These are phyloP conservation scores for Aspergillus egyptiacus DNA, from an alignment of 495 filamentous ascomycete genomes.

Conservation along the genomic window DNA sequence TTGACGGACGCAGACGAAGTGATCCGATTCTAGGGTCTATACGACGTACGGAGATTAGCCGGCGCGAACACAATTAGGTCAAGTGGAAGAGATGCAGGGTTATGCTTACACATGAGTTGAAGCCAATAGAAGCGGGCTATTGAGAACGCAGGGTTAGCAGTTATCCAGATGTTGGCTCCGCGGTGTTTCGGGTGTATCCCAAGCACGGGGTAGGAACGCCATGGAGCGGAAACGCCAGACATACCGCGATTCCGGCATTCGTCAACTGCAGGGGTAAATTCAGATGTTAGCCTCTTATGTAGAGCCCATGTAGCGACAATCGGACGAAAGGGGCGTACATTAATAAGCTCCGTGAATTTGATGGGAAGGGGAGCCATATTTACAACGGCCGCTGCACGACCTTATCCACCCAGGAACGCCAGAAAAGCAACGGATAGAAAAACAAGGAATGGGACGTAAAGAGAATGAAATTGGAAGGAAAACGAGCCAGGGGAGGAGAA, in stretches of 20 bases:
- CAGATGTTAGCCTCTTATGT: slow-evolving; percentile 20
- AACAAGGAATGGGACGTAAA: slow-evolving; percentile 21
- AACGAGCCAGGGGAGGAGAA: too few species aligned
- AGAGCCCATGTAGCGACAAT: neutral
- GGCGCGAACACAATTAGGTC: slow-evolving; percentile 3
- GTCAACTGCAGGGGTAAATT: slow-evolving; percentile 50
- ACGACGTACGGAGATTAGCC: slow-evolving; percentile 10
- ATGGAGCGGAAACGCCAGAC: slow-evolving; percentile 28
- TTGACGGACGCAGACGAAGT: slow-evolving; percentile 92
- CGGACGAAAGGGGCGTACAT: slow-evolving; percentile 50
- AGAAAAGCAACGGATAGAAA: slow-evolving; percentile 30
- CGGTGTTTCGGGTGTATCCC: slow-evolving; percentile 11
- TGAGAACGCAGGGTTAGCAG: slow-evolving; percentile 35
- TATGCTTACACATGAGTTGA: slow-evolving; percentile 86
- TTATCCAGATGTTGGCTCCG: slow-evolving; percentile 12
- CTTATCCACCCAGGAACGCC: slow-evolving; percentile 48
- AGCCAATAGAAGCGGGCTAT: slow-evolving; percentile 80
- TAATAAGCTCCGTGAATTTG: slow-evolving; percentile 89
- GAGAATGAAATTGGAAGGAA: slow-evolving; percentile 18
- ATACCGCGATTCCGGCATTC: slow-evolving; percentile 73
- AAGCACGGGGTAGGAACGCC: slow-evolving; percentile 17
- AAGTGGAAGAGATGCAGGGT: neutral
- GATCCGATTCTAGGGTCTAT: slow-evolving; percentile 94
- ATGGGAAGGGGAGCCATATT: slow-evolving; percentile 80
- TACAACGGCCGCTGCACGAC: slow-evolving; percentile 45